These are phyloP conservation scores for Microascus cirrosus DNA, from an alignment of 2,329 filamentous ascomycete genomes.

Conservation along the genomic window DNA sequence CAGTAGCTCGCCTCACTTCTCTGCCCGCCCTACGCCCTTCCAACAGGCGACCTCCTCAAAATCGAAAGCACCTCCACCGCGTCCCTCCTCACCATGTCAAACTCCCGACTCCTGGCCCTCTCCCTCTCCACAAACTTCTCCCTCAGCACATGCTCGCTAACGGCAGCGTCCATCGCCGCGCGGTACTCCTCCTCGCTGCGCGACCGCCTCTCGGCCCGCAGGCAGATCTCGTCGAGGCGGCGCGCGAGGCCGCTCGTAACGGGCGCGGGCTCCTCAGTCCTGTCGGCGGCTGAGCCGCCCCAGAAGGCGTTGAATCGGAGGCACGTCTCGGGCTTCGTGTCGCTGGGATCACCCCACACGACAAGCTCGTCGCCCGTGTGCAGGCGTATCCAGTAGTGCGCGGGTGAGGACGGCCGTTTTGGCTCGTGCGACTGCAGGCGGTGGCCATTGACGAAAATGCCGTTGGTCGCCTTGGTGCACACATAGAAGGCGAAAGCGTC, in stretches of 20 bases:
- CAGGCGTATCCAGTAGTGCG: conserved; percentile 53
- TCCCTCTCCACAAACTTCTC: conserved; percentile 29
- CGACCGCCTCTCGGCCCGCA: conserved; percentile 31
- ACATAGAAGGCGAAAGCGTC: conserved; percentile 61
- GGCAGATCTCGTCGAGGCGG: conserved; percentile 36
- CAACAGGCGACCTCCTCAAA: conserved; percentile 16
- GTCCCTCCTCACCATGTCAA: conserved; percentile 35
- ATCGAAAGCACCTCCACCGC: conserved; percentile 27
- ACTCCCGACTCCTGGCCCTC: conserved; percentile 34
- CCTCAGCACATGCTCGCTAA: conserved; percentile 31
- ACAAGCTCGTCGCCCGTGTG: conserved; percentile 68
- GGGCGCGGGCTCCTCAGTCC: conserved; percentile 7
- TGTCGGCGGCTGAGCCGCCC: conserved; percentile 36
- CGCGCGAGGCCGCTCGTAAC: conserved; percentile 23
- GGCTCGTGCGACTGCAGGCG: conserved; percentile 45
- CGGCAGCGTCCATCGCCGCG: conserved; percentile 28
- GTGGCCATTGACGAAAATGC: conserved; percentile 69
- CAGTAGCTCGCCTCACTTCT: too few species aligned
- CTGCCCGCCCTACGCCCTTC: background rate
- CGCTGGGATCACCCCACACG: conserved; percentile 44
- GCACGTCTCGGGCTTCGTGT: conserved; percentile 26
- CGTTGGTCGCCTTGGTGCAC: conserved; percentile 65
- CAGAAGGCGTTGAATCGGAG: conserved; percentile 43
- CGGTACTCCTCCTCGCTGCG: conserved; percentile 26
- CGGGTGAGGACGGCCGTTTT: conserved; percentile 42